Evolutionary conservation across 495 filamentous ascomycete genomes (phyloP).

Genomic region (Tuber indicum): DNA sequence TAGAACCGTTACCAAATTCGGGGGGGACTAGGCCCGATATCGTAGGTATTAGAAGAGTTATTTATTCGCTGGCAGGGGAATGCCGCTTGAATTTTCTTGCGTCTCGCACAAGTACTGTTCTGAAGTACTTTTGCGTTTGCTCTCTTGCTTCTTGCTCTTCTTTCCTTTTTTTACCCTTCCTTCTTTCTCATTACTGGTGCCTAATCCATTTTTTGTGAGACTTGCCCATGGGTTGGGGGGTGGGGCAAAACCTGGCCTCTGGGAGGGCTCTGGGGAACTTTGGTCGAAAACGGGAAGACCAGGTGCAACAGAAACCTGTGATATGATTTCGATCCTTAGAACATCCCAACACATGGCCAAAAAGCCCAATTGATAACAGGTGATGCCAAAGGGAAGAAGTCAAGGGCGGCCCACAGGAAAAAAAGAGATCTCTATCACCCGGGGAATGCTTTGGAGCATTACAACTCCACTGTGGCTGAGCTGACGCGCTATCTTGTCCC

Average conservation of each 20-base stretch:
- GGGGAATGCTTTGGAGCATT: background rate
- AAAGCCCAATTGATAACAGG: background rate
- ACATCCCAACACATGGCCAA: background rate
- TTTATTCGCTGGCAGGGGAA: background rate
- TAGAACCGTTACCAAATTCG: background rate
- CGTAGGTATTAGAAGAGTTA: constrained; percentile 4
- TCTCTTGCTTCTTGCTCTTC: background rate
- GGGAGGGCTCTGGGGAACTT: background rate
- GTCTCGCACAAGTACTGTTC: background rate
- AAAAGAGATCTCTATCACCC: background rate
- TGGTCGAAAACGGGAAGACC: background rate
- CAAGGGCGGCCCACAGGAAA: background rate
- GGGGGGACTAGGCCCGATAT: background rate
- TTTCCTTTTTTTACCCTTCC: background rate
- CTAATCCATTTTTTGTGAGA: constrained; percentile 1
- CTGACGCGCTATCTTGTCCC: background rate
- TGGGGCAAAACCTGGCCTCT: background rate
- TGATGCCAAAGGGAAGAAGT: background rate
- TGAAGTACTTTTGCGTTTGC: background rate
- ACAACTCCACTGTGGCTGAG: background rate
- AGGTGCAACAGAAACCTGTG: background rate
- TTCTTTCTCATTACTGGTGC: background rate
- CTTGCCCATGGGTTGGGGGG: background rate
- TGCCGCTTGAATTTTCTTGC: background rate
- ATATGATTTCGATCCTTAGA: background rate